Evolutionary conservation across 177 flowering plant species (phyloP), one percentile per base, ranked within the genome.

Genomic region (Telopea speciosissima): DNA sequence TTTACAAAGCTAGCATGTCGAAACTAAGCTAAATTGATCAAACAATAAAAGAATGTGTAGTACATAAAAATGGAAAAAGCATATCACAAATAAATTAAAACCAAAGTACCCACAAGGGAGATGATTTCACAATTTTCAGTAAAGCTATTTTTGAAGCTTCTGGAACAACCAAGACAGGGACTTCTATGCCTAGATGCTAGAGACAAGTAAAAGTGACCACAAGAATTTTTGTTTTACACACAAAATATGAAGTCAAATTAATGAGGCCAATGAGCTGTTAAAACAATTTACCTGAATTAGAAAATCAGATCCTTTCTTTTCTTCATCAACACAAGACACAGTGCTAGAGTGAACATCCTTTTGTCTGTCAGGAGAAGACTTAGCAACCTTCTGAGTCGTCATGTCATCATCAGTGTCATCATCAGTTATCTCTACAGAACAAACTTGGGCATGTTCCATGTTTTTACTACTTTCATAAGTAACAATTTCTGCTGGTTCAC

Each of bases 291-390:
- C 98, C 97, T 93, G 90, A 64, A 66, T 69, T 70, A 93, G 83
- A 81, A 90, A 93, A 68, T 79, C 78, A 73, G 94, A 78, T 75
- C 91, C 98, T 75, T 65, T 84, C 23, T 78, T 77, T 81, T 90
- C 92, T 71, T 76, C 83, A 62, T 75, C 79, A 56, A 68, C 76
- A 69, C 72, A 40, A 59, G 82, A 67, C 56, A 26, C 66, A 66
- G 82, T 44, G 73, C 62, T 63, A 42, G 72, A 70, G 24, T 36
- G 54, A 31, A 62, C 64, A 66, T 61, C 75, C 72, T 77, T 74
- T 67, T 67, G 60, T 66, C 79, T 79, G 65, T 77, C 76, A 40
- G 31, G 40, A 17, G 62, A 62, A 66, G 23, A 73, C 52, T 69
- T 77, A 67, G 63, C 72, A 26, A 42, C 72, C 63, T 56, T 59